These are phyloP conservation scores for Trichoderma sp. DNA, from an alignment of 2,329 filamentous ascomycete genomes.

Conservation along the genomic window DNA sequence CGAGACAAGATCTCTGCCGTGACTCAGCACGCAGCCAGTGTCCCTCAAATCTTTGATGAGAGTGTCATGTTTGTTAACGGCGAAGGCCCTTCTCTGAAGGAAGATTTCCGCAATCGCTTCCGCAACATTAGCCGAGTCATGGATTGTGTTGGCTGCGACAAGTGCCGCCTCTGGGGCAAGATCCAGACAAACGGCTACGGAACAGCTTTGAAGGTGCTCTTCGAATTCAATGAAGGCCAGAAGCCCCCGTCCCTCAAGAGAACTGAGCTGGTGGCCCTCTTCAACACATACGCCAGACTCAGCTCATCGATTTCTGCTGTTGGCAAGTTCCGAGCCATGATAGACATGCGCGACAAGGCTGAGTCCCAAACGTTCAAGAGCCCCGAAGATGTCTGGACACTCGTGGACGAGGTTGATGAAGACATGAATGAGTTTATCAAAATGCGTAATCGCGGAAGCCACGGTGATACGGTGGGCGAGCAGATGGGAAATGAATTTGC, in stretches of 20 bases:
- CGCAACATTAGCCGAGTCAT: conserved; percentile 95
- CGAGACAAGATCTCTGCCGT: conserved; percentile 80
- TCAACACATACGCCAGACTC: conserved; percentile 91
- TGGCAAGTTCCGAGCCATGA: conserved; percentile 66
- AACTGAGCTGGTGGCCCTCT: conserved; percentile 89
- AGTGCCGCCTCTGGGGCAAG: conserved; percentile 97
- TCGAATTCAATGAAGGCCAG: conserved; percentile 78
- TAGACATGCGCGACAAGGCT: conserved; percentile 37
- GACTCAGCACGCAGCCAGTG: conserved; percentile 66
- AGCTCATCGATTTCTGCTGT: conserved; percentile 78
- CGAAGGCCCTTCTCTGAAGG: conserved; percentile 77
- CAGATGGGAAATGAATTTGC: conserved; percentile 64
- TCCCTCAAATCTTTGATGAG: conserved; percentile 89
- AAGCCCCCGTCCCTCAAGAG: conserved; percentile 74
- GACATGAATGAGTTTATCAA: conserved; percentile 30
- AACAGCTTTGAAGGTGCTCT: conserved; percentile 90
- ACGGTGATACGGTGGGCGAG: conserved; percentile 48
- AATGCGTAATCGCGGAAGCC: conserved; percentile 36
- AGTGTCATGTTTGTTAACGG: conserved; percentile 88
- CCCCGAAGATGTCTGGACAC: conserved; percentile 21
- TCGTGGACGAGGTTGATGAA: conserved; percentile 37
- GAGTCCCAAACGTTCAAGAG: conserved; percentile 17
- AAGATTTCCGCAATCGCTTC: conserved; percentile 97
- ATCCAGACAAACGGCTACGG: conserved; percentile 94
- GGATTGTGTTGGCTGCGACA: conserved; percentile 99